A percentile compares a stretch with the other conserved stretches of the same genome.
phyloP scores from a whole-genome alignment of 495 filamentous ascomycete species.

The Pyrenula aspistea region DNA sequence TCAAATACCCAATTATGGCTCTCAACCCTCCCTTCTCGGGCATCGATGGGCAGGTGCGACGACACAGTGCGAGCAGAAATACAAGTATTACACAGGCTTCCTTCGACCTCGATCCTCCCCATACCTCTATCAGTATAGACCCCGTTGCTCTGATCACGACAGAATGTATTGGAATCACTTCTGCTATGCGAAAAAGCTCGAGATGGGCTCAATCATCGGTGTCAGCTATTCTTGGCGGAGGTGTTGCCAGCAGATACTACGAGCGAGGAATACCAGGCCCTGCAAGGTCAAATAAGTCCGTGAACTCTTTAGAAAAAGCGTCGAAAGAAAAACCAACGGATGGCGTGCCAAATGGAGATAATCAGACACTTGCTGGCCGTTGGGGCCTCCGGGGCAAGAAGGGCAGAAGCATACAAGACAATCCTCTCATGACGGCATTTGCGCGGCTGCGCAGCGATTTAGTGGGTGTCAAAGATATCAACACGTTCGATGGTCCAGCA shows the following conservation, averaged over 20 bases:
- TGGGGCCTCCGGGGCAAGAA: conserved; percentile 96
- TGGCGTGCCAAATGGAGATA: conserved; percentile 21
- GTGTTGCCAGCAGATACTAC: conserved; percentile 39
- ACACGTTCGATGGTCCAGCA: conserved; percentile 76
- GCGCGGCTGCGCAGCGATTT: conserved; percentile 80
- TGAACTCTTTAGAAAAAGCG: background rate
- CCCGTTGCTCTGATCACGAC: conserved; percentile 92
- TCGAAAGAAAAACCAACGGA: background rate
- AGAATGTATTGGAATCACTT: conserved; percentile 97
- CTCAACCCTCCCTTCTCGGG: background rate
- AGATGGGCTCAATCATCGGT: conserved; percentile 96
- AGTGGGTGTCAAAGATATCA: conserved; percentile 86
- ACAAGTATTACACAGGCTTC: conserved; percentile 1
- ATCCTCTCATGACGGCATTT: conserved; percentile 92
- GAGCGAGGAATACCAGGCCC: conserved; percentile 19
- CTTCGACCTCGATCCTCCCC: background rate
- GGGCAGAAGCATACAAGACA: conserved; percentile 96
- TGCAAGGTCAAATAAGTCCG: background rate
- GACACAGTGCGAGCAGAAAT: background rate
- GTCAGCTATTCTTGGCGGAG: conserved; percentile 84
- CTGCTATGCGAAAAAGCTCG: conserved; percentile 94
- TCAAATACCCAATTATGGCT: background rate
- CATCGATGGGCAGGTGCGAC: background rate
- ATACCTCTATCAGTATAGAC: conserved; percentile 67
- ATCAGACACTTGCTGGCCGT: conserved; percentile 44